Evolutionary conservation across 345 rosid species (phyloP), one percentile per base, ranked within the genome.

Genomic region (Hevea brasiliensis): DNA sequence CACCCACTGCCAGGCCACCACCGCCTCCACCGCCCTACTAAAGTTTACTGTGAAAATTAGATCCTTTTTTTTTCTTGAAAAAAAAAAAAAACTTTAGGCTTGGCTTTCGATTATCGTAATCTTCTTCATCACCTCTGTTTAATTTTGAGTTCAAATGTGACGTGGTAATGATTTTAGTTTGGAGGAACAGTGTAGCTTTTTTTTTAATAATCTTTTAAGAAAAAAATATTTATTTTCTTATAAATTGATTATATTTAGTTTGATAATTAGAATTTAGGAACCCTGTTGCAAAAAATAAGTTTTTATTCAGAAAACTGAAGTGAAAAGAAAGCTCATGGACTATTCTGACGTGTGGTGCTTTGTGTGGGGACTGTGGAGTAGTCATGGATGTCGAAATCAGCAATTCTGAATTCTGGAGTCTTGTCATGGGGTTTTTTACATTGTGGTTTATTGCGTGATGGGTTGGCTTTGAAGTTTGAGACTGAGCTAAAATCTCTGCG

Each of bases 1-100:
- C 91, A 63, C 94, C 92, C 1, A 83, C 89, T 1, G 87, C 89
- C 1, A 85, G 94, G 61, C 87, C 86, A 6, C 84, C 89, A 61
- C 84, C 74, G 0, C 88, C 88, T 72, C 89, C 89, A 6, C 65
- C 77, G 57, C 74, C 70, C 1, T 88, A 80, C 54, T 86, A 50
- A 26, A 41, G 24, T 6, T 57, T 40, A 26, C 42, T 51, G 71
- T 60, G 58, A 32, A 59, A 17, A 27, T 44, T 20, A 14, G 5
- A 8, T n/a, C 2, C 13, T 47, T 17, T 26, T 27, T 7, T 14
- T 3, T 21, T 9, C 8, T 21, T 64, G 1, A n/a, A 7, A 5
- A 4, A 11, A 6, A 37, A 41, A 32, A 64, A 64, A 32, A 32
- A 32, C 37, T 2, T 50, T 55, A 37, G 53, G 62, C 3, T 53